A percentile compares a stretch with the other conserved stretches of the same genome.
phyloP scores from a whole-genome alignment of 768 basidiomycete species.

The Mycena rebaudengoi region DNA sequence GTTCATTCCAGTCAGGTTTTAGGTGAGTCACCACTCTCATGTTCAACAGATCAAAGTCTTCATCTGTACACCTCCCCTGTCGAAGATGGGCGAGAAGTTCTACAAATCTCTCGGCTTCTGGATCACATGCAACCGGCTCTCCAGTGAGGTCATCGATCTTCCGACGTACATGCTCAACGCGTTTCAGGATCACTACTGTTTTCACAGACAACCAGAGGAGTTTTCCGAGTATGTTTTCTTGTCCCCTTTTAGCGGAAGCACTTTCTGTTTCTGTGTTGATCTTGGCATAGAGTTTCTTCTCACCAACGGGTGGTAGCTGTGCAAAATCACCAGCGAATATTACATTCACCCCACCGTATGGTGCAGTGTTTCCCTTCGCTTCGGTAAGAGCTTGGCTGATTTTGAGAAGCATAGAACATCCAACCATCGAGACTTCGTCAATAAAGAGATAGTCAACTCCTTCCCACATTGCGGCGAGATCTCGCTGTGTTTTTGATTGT shows the following conservation, averaged over 20 bases:
- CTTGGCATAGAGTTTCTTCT: slow-evolving; percentile 27
- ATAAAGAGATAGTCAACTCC: slow-evolving; percentile 40
- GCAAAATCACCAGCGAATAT: slow-evolving; percentile 42
- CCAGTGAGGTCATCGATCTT: background rate
- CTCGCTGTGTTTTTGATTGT: slow-evolving; percentile 15
- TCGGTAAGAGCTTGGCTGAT: slow-evolving; percentile 42
- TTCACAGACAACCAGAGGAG: slow-evolving; percentile 27
- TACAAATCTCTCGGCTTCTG: slow-evolving; percentile 29
- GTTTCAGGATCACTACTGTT: slow-evolving; percentile 37
- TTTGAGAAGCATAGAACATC: slow-evolving; percentile 37
- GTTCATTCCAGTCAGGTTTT: background rate
- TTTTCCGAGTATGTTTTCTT: slow-evolving; percentile 37
- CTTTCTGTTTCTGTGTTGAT: slow-evolving; percentile 9
- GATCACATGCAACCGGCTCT: slow-evolving; percentile 39
- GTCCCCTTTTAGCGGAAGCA: slow-evolving; percentile 2
- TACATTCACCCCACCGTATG: slow-evolving; percentile 50
- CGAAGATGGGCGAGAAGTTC: slow-evolving; percentile 33
- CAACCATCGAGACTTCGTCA: slow-evolving; percentile 51
- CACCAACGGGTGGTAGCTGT: slow-evolving; percentile 48
- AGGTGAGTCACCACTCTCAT: slow-evolving; percentile 17
- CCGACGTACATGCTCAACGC: slow-evolving; percentile 18
- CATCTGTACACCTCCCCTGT: slow-evolving; percentile 34
- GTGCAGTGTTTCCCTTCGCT: slow-evolving; percentile 38
- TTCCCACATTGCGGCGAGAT: slow-evolving; percentile 37
- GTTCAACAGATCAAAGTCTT: slow-evolving; percentile 31